These are phyloP conservation scores for Stellera chamaejasme DNA, from an alignment of 345 rosid genomes.

Conservation along the genomic window DNA sequence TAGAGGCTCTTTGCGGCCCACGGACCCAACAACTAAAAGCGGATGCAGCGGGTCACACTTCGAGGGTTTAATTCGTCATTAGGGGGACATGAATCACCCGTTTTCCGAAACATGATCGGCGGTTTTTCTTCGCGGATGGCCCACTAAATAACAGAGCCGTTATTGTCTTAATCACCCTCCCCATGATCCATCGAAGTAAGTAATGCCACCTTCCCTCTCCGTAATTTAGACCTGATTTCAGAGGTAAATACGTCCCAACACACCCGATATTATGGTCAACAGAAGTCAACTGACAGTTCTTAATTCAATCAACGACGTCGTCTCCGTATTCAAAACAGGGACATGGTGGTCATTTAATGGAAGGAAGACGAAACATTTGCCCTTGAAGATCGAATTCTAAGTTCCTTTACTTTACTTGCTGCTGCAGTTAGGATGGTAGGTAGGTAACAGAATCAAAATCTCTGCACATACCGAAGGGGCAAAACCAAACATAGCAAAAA, in stretches of 20 bases:
- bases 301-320: not conserved
- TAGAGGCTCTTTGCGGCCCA: no score
- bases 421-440: slow-evolving; percentile 37
- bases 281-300: not conserved
- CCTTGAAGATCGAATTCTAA: slow-evolving; percentile 9
- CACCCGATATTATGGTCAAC: slow-evolving; percentile 14
- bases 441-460: slow-evolving; percentile 14
- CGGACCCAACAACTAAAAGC: not conserved
- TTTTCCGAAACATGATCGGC: slow-evolving; percentile 1
- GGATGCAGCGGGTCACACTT: not conserved
- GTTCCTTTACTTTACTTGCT: slow-evolving; percentile 4
- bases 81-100: no score
- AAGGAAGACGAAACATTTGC: slow-evolving; percentile 25
- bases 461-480: slow-evolving; percentile 10
- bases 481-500: not conserved
- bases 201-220: no score
- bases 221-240: not conserved
- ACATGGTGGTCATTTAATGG: slow-evolving; percentile 13
- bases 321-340: not conserved
- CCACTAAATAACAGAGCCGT: slow-evolving; percentile 17
- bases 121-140: slow-evolving; percentile 13
- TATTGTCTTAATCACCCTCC: not conserved
- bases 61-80: slow-evolving; percentile 9
- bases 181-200: no score
- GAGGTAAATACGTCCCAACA: not conserved